Evolutionary conservation across 2,329 filamentous ascomycete species (phyloP), one percentile per base, ranked within the genome.

Genomic region (Thermoascus crustaceus): DNA sequence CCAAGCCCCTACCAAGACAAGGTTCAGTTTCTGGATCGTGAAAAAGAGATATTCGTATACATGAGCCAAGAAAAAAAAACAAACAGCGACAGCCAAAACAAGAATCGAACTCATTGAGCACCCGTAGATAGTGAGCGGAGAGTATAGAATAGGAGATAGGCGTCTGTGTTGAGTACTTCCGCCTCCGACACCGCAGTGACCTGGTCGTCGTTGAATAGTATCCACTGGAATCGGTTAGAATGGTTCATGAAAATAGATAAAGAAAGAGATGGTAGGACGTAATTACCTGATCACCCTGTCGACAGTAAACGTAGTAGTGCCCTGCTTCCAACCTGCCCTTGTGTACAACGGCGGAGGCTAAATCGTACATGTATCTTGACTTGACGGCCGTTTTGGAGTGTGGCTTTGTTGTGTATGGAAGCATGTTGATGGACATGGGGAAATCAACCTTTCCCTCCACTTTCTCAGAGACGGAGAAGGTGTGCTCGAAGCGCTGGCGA

Each of bases 201-300:
- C 57, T 86, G 87, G 57, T 91, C 88, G 55, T 96, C 89, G 53
- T 96, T 93, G 63, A 95, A 95, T 37, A 85, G 78, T 59, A 94
- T 94, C 89, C 89, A 96, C 73, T 94, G 46, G 10, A 42, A 55
- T 18, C 14, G 24, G 32, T 31, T 32, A 19, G 23, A n/a, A 11
- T 8, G 8, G 22, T 21, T 16, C 32, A n/a, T 30, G 11, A 35
- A 26, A 17, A 8, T 9, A 7, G 21, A 19, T 32, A 11, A 20
- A 23, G 10, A 26, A 30, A 24, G 3, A 33, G 2, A 14, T 9
- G 8, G 9, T 3, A 25, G 54, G 68, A 43, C 17, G 16, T 23
- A 14, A 18, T 11, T 58, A 76, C 75, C 68, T 83, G 76, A 37
- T 85, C 82, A 4, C 80, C 83, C 40, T 89, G 82, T 30, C 85